Percentiles rank a stretch among this genome's conserved stretches.
phyloP scores from a whole-genome alignment of 2,329 filamentous ascomycete genomes.

The Pezicula neosporulosa region DNA sequence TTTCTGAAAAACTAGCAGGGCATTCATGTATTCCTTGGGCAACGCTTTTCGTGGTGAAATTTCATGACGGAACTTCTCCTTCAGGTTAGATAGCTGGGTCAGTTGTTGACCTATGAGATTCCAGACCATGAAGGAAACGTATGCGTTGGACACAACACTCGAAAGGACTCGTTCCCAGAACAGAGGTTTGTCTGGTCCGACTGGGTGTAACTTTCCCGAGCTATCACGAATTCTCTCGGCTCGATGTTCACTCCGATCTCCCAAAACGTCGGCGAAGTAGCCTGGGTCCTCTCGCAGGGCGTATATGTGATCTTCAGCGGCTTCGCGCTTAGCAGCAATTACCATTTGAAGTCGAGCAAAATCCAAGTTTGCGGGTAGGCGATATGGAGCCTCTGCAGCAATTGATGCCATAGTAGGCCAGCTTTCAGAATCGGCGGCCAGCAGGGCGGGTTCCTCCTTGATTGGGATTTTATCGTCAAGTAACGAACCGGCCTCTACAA shows the following conservation, averaged over 20 bases:
- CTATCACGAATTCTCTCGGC: slow-evolving; percentile 39
- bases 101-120: slow-evolving; percentile 17
- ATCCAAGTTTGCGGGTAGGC: slow-evolving; percentile 42
- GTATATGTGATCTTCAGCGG: slow-evolving; percentile 51
- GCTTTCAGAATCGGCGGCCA: slow-evolving; percentile 24
- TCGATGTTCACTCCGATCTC: slow-evolving; percentile 43
- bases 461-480: slow-evolving; percentile 26
- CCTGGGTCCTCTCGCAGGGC: slow-evolving; percentile 53
- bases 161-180: slow-evolving; percentile 39
- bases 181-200: slow-evolving; percentile 8
- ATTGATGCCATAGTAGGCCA: slow-evolving; percentile 37
- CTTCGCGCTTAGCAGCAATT: slow-evolving; percentile 35
- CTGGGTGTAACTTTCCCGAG: slow-evolving; percentile 20
- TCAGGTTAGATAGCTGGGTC: slow-evolving; percentile 22
- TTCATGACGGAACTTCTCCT: slow-evolving; percentile 26
- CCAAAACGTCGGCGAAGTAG: slow-evolving; percentile 46
- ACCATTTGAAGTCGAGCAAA: slow-evolving; percentile 40
- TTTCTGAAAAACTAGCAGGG: slow-evolving; percentile 36
- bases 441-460: slow-evolving; percentile 34
- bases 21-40: slow-evolving; percentile 35
- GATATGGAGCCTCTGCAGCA: slow-evolving; percentile 49
- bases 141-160: slow-evolving; percentile 29
- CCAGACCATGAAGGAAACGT: slow-evolving; percentile 14
- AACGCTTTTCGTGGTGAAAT: slow-evolving; percentile 31
- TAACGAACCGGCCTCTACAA: slow-evolving; percentile 28